Evolutionary conservation across 305 asterid species (phyloP).

Genomic region (Fraxinus sp.): DNA sequence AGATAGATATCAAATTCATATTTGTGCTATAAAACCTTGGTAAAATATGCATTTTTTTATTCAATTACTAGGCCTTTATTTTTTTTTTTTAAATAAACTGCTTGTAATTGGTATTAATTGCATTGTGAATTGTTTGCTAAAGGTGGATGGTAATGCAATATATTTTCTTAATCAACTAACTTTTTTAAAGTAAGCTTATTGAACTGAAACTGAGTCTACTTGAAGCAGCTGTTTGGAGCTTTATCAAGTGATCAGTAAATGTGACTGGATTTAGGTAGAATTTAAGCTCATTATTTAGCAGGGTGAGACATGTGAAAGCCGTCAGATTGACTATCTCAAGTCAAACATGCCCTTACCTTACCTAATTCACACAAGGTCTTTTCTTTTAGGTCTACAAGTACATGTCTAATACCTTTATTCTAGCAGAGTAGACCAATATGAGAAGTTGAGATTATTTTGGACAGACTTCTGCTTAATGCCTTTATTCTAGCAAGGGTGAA

Average conservation of each 20-base stretch:
- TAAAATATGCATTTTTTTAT: not conserved
- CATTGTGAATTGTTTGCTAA: not conserved
- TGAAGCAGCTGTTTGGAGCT: not conserved
- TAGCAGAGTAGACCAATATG: not conserved
- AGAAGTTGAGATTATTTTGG: not conserved
- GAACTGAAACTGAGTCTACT: not conserved
- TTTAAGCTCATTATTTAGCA: not conserved
- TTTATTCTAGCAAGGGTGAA: not conserved
- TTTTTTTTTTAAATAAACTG: not conserved
- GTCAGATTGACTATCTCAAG: not conserved
- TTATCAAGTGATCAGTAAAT: not conserved
- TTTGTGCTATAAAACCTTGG: not conserved
- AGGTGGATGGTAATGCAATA: not conserved
- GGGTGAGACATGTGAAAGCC: not conserved
- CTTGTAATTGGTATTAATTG: not conserved
- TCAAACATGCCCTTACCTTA: not conserved
- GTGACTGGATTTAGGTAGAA: not conserved
- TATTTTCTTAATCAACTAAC: not conserved
- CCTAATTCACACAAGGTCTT: not conserved
- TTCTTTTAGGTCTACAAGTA: not conserved
- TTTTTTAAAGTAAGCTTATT: not conserved
- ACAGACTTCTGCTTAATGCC: not conserved
- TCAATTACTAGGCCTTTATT: not conserved
- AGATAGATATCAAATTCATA: not conserved
- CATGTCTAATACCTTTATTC: not conserved